phyloP scores from a whole-genome alignment of 2,329 filamentous ascomycete genomes.

The Colletotrichum sublineola region DNA sequence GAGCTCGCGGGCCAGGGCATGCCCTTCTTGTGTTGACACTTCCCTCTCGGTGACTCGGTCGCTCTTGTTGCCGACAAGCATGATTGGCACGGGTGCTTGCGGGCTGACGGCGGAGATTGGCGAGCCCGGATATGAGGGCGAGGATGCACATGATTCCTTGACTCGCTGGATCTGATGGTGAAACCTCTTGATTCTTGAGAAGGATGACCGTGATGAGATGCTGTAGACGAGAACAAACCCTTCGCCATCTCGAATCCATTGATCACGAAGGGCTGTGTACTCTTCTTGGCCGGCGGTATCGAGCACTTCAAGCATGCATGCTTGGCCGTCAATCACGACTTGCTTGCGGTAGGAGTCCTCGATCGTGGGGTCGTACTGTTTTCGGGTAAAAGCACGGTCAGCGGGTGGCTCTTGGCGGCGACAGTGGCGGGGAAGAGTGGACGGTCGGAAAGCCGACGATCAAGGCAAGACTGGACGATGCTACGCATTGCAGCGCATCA shows the following conservation, averaged over 20 bases:
- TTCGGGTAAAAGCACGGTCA: slow-evolving; percentile 33
- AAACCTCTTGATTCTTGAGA: slow-evolving; percentile 93
- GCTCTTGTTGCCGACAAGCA: slow-evolving; percentile 87
- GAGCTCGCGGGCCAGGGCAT: slow-evolving; percentile 89
- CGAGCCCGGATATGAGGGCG: slow-evolving; percentile 82
- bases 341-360: slow-evolving; percentile 91
- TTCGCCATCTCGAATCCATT: slow-evolving; percentile 98
- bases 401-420: slow-evolving; percentile 39
- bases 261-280: slow-evolving; percentile 95
- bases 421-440: slow-evolving; percentile 36
- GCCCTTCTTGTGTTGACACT: slow-evolving; percentile 96
- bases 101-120: slow-evolving; percentile 72
- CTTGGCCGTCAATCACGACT: slow-evolving; percentile 92
- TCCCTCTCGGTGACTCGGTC: slow-evolving; percentile 96
- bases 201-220: slow-evolving; percentile 96
- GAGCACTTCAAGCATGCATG: slow-evolving; percentile 96
- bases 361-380: slow-evolving; percentile 86
- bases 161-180: slow-evolving; percentile 97
- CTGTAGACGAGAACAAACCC: slow-evolving; percentile 98
- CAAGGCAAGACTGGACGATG: not conserved
- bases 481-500: slow-evolving; percentile 6
- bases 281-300: slow-evolving; percentile 99
- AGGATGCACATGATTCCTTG: slow-evolving; percentile 87
- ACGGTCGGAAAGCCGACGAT: slow-evolving; percentile 16
- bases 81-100: slow-evolving; percentile 85